A percentile compares a stretch with the other conserved stretches of the same genome.
Evolutionary conservation across 768 basidiomycete species (phyloP).

Genomic region (Myochromella boudieri): DNA sequence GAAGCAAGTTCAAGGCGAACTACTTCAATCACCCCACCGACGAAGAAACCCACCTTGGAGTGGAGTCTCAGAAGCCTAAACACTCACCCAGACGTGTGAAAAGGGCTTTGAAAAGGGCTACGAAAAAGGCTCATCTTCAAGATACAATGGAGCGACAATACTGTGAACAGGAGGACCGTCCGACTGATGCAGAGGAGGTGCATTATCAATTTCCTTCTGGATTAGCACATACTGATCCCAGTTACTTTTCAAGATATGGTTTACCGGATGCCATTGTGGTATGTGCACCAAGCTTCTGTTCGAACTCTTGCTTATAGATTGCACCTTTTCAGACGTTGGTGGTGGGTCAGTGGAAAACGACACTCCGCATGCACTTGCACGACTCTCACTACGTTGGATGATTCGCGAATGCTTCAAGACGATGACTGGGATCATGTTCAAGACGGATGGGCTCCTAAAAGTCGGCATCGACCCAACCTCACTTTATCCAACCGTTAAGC

Average conservation of each 20-base stretch:
- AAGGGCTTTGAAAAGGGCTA: background rate
- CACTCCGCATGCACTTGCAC: constrained; percentile 40
- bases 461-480: constrained; percentile 40
- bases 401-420: constrained; percentile 62
- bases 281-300: background rate
- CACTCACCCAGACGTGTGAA: background rate
- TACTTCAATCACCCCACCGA: background rate
- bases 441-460: constrained; percentile 38
- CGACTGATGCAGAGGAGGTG: constrained; percentile 41
- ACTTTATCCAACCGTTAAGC: constrained; percentile 34
- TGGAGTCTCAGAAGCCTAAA: background rate
- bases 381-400: constrained; percentile 67
- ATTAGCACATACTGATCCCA: background rate
- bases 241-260: constrained; percentile 35
- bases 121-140: constrained; percentile 11
- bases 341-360: constrained; percentile 48
- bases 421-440: constrained; percentile 60
- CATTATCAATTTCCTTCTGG: background rate
- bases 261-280: constrained; percentile 42
- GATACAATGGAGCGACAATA: constrained; percentile 17
- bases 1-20: background rate
- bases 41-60: background rate
- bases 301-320: background rate
- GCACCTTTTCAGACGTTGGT: constrained; percentile 43
- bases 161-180: constrained; percentile 9